A percentile compares a stretch with the other conserved stretches of the same genome.
These are phyloP conservation scores for Penicillium antarcticum DNA, from an alignment of 495 filamentous ascomycete species.

Conservation along the genomic window DNA sequence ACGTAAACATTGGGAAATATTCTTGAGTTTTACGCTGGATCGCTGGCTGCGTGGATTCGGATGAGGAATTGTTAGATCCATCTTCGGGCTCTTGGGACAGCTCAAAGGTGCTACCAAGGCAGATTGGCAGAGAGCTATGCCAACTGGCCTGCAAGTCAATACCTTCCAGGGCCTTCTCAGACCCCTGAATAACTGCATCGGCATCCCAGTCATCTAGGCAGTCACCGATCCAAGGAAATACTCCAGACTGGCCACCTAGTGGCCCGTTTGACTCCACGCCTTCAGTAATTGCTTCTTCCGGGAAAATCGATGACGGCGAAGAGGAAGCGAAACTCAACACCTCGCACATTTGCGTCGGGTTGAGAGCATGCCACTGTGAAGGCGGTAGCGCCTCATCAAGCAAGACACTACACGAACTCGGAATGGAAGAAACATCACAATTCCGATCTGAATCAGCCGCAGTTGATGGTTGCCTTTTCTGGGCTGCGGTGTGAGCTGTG, in stretches of 20 bases:
- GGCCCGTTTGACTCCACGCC: neutral
- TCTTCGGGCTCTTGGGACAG: neutral
- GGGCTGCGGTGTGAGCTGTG: slow-evolving; percentile 1
- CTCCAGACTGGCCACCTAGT: neutral
- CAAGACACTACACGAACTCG: neutral
- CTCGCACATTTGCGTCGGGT: neutral
- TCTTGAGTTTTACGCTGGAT: neutral
- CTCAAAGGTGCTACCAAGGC: neutral
- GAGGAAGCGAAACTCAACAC: neutral
- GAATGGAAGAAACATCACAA: neutral
- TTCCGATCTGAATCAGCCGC: neutral
- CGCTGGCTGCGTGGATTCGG: neutral
- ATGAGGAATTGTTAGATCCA: neutral
- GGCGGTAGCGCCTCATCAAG: slow-evolving; percentile 3
- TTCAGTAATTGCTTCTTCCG: neutral
- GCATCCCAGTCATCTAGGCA: neutral
- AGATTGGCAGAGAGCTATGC: neutral
- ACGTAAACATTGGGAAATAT: neutral
- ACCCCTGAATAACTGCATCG: neutral
- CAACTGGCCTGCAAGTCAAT: neutral
- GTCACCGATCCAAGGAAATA: neutral
- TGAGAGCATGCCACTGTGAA: neutral
- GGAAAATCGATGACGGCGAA: neutral
- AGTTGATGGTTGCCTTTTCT: neutral
- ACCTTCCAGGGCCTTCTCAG: neutral